Conservation (phyloP, 306 rosid genomes). For the Lathyrus sativus region DNA sequence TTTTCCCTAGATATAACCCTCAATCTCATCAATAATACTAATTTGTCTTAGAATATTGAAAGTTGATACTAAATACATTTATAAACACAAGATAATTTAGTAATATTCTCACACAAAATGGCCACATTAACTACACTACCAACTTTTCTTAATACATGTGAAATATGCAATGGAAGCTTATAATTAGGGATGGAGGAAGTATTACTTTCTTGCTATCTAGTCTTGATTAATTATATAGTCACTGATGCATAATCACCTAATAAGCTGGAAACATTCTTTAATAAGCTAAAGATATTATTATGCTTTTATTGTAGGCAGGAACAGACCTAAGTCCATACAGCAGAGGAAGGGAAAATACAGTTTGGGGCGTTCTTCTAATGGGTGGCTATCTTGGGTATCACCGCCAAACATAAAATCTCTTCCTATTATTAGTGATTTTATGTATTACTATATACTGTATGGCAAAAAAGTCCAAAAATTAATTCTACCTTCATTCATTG, state of each 20-base stretch:
- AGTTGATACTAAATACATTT: too few species aligned
- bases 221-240: slow-evolving; percentile 30
- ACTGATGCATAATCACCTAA: slow-evolving; percentile 24
- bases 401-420: slow-evolving; percentile 35
- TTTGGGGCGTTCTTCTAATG: slow-evolving; percentile 91
- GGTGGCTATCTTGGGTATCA: slow-evolving; percentile 92
- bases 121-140: too few species aligned
- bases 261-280: slow-evolving; percentile 19
- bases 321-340: slow-evolving; percentile 71
- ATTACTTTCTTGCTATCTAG: slow-evolving; percentile 17
- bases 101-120: too few species aligned
- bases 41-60: too few species aligned
- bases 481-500: slow-evolving; percentile 34
- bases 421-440: slow-evolving; percentile 31
- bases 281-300: slow-evolving; percentile 36
- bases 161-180: too few species aligned
- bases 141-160: too few species aligned
- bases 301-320: slow-evolving; percentile 73
- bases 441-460: not conserved
- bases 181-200: not conserved
- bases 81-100: too few species aligned
- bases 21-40: too few species aligned
- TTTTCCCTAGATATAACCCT: too few species aligned
- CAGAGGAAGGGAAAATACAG: slow-evolving; percentile 93
- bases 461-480: slow-evolving; percentile 9